These are phyloP conservation scores for Ascochyta clinopodiicola DNA, from an alignment of 2,329 filamentous ascomycete species.

Conservation along the genomic window DNA sequence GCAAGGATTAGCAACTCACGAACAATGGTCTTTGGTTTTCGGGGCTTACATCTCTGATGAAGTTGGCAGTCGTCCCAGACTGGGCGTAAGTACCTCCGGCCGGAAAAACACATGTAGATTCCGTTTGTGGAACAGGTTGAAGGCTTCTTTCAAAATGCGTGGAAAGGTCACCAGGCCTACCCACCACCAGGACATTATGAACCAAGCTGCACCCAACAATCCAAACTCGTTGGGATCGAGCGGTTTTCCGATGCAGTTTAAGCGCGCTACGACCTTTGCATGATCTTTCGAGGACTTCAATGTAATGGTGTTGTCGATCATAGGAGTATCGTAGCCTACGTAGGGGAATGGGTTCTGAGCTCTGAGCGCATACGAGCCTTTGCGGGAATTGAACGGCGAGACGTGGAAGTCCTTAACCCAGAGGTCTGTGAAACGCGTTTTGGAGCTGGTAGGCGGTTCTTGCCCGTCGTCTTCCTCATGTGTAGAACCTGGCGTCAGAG, in stretches of 20 bases:
- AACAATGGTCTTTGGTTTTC: not conserved
- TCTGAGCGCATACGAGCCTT: conserved; percentile 56
- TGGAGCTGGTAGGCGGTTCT: conserved; percentile 3
- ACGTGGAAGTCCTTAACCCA: conserved; percentile 79
- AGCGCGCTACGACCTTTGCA: conserved; percentile 66
- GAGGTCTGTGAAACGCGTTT: conserved; percentile 54
- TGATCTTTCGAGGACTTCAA: conserved; percentile 66
- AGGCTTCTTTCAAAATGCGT: conserved; percentile 68
- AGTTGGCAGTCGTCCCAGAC: conserved; percentile 62
- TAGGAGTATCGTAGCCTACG: conserved; percentile 35
- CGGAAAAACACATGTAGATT: conserved; percentile 69
- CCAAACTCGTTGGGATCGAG: conserved; percentile 59
- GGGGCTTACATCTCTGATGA: conserved; percentile 53
- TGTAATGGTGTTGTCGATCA: conserved; percentile 66
- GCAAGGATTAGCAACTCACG: conserved; percentile 15
- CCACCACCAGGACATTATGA: conserved; percentile 69
- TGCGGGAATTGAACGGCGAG: conserved; percentile 71
- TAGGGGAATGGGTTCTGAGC: conserved; percentile 54
- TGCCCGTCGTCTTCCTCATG: conserved; percentile 6
- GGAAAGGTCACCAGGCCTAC: conserved; percentile 71
- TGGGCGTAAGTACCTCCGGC: conserved; percentile 66
- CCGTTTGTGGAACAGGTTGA: conserved; percentile 61
- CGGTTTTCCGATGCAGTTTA: conserved; percentile 61
- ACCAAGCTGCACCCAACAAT: conserved; percentile 52
- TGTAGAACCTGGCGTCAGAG: conserved; percentile 21